phyloP scores from a whole-genome alignment of 768 basidiomycete species.

The Chalciporus pseudorubinellus region DNA sequence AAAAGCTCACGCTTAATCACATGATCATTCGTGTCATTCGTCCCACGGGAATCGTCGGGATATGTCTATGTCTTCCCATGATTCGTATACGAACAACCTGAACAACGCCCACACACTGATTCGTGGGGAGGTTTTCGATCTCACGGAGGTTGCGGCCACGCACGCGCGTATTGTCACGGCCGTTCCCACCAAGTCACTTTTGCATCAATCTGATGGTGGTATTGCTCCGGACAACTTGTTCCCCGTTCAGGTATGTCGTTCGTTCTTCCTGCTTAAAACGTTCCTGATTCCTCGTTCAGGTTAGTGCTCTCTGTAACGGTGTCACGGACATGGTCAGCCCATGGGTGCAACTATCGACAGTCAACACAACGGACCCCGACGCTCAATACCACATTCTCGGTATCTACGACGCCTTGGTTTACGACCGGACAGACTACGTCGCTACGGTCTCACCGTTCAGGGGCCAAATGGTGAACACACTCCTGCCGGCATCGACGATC shows the following conservation, averaged over 20 bases:
- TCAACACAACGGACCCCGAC: conserved; percentile 75
- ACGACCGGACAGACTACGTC: conserved; percentile 84
- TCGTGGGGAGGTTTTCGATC: conserved; percentile 96
- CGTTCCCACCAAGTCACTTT: conserved; percentile 67
- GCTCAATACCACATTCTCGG: conserved; percentile 76
- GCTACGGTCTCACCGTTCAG: conserved; percentile 61
- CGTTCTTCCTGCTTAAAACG: conserved; percentile 35
- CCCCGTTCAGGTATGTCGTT: conserved; percentile 78
- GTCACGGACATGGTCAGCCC: conserved; percentile 76
- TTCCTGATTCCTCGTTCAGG: conserved; percentile 40
- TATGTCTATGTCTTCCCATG: too few species aligned
- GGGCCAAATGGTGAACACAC: conserved; percentile 38
- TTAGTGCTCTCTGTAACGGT: conserved; percentile 91
- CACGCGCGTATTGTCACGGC: conserved; percentile 72
- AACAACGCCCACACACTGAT: too few species aligned
- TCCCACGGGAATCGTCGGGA: too few species aligned
- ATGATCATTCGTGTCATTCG: too few species aligned
- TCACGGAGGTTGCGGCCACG: conserved; percentile 60
- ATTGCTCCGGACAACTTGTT: conserved; percentile 71
- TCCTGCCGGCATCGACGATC: too few species aligned
- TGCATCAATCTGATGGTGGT: conserved; percentile 86
- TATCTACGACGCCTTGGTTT: conserved; percentile 80
- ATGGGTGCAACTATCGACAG: conserved; percentile 73
- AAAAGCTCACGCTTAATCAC: too few species aligned
- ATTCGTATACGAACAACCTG: too few species aligned